Conservation (phyloP, 352 stramenopile species). For the Phytophthora fragariaefolia region DNA sequence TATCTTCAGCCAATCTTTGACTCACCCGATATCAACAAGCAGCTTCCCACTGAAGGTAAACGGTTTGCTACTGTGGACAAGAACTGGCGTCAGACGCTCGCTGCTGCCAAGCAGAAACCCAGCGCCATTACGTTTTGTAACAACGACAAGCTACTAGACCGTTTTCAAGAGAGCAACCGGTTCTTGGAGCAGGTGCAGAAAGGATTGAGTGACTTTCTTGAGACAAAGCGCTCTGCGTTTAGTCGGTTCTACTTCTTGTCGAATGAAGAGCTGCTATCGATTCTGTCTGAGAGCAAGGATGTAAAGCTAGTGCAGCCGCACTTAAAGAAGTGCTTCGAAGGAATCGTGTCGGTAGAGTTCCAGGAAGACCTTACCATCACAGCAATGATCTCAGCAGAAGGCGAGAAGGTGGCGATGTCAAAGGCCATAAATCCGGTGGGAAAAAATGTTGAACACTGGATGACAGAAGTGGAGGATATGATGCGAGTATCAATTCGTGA, state of each 20-base stretch:
- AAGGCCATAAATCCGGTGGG: conserved; percentile 90
- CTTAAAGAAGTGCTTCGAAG: conserved; percentile 97
- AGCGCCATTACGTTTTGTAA: conserved; percentile 93
- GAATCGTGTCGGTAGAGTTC: conserved; percentile 93
- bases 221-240: conserved; percentile 94
- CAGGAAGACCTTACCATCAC: conserved; percentile 92
- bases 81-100: conserved; percentile 93
- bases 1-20: conserved; percentile 97
- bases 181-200: conserved; percentile 97
- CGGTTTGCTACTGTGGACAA: conserved; percentile 95
- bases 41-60: conserved; percentile 94
- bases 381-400: conserved; percentile 92
- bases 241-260: conserved; percentile 96
- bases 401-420: conserved; percentile 89
- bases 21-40: conserved; percentile 96
- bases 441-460: conserved; percentile 97
- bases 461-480: conserved; percentile 94
- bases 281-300: conserved; percentile 96
- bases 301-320: conserved; percentile 95
- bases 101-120: conserved; percentile 84
- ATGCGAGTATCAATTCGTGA: conserved; percentile 94
- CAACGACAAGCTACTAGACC: conserved; percentile 92
- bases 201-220: conserved; percentile 94
- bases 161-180: conserved; percentile 94
- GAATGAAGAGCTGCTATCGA: conserved; percentile 95